phyloP scores from a whole-genome alignment of 768 basidiomycete genomes.

The Dentipellis sp. region DNA sequence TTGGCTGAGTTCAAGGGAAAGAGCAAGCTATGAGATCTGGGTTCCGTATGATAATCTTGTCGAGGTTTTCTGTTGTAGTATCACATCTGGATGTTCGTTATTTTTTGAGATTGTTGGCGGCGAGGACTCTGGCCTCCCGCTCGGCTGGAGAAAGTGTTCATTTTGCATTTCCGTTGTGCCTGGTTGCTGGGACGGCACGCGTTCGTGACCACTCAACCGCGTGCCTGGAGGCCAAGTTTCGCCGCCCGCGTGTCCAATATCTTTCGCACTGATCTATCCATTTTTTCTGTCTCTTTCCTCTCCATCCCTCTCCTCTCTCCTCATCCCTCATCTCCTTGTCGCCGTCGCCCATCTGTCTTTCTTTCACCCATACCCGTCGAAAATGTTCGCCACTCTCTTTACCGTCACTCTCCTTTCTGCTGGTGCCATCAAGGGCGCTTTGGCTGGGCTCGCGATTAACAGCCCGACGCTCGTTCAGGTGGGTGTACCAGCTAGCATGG shows the following conservation, averaged over 20 bases:
- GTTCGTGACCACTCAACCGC: not conserved
- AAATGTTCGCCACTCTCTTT: conserved; percentile 79
- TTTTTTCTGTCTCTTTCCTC: not conserved
- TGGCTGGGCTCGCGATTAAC: conserved; percentile 44
- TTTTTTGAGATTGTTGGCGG: not conserved
- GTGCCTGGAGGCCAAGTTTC: too few relatives aligned
- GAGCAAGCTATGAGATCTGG: conserved; percentile 30
- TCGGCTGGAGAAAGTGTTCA: too few relatives aligned
- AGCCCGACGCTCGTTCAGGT: conserved; percentile 51
- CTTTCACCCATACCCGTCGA: conserved; percentile 16
- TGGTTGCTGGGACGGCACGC: not conserved
- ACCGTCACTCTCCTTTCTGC: conserved; percentile 56
- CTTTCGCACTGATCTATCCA: not conserved
- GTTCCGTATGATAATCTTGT: not conserved
- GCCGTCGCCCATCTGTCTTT: conserved; percentile 16
- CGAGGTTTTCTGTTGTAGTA: conserved; percentile 1
- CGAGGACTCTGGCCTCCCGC: too few relatives aligned
- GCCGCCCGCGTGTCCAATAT: not conserved
- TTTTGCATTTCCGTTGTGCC: not conserved
- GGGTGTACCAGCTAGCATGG: not conserved
- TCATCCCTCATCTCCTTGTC: conserved; percentile 5
- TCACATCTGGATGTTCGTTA: conserved; percentile 8
- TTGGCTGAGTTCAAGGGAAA: conserved; percentile 54
- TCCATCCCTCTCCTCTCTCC: not conserved
- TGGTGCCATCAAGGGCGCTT: conserved; percentile 40